Conservation (phyloP, 371 early-diverging fungal genomes). For the Mortierella sp. region DNA sequence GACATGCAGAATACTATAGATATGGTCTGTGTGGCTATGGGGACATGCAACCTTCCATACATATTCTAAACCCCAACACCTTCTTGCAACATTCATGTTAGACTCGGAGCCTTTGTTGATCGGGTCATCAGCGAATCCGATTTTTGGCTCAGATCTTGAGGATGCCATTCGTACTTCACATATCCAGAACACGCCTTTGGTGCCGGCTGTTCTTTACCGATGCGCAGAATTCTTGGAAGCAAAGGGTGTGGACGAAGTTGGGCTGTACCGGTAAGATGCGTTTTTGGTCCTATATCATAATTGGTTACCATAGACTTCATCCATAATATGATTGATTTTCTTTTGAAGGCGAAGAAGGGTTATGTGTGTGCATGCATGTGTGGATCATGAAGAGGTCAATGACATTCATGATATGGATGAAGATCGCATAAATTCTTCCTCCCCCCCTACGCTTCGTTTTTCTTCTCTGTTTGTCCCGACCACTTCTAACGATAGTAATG, state of each 20-base stretch:
- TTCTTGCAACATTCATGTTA: neutral
- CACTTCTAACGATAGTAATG: neutral
- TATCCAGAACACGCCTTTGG: slow-evolving; percentile 38
- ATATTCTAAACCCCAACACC: neutral
- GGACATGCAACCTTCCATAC: neutral
- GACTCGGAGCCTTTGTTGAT: slow-evolving; percentile 45
- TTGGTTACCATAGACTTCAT: neutral
- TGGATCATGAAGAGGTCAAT: slow-evolving; percentile 11
- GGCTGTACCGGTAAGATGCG: slow-evolving; percentile 51
- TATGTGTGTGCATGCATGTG: neutral
- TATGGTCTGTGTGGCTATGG: slow-evolving; percentile 4
- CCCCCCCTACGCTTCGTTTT: slow-evolving; percentile 2
- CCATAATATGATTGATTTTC: neutral
- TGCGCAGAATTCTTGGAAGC: slow-evolving; percentile 52
- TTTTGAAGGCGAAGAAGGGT: neutral
- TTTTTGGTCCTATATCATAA: neutral
- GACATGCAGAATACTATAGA: neutral
- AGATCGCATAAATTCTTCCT: slow-evolving; percentile 6
- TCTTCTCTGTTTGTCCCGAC: neutral
- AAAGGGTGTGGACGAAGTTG: slow-evolving; percentile 52
- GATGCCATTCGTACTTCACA: slow-evolving; percentile 46
- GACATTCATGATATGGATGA: slow-evolving; percentile 5
- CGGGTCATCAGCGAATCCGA: slow-evolving; percentile 12
- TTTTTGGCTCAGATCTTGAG: slow-evolving; percentile 45
- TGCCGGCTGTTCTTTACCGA: slow-evolving; percentile 50